Evolutionary conservation across 352 stramenopile species (phyloP), one percentile per base, ranked within the genome.

Genomic region (Phytophthora cryptogea): DNA sequence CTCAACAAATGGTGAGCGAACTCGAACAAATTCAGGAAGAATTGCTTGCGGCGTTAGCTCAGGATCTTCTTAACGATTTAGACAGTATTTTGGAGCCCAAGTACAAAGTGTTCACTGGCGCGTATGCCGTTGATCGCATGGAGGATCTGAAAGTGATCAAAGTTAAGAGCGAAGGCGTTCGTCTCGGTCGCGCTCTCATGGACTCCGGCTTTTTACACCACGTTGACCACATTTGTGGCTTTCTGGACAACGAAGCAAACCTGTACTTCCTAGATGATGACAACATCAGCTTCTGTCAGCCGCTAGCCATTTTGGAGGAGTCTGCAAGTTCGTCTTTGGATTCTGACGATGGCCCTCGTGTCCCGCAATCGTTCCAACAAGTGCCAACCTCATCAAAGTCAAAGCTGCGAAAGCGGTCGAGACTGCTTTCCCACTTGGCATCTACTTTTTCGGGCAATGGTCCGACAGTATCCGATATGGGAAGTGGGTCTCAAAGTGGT

Each of bases 21-120:
- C 69, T 94, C 5, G 80, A 89, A 26, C 30, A 8, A n/a, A 69
- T 88, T 17, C 79, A 91, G 48, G 79, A 86, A 63, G 79, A 85
- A 31, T 13, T 72, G 2, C 45, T 76, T 7, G 65, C 76, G 0
- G 35, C 41, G n/a, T 72, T 88, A 28, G 69, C 78, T 0, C 37
- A 67, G 1, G 60, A 78, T n/a, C 26, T 91, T 10, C 59, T 70
- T 13, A 53, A 67, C 14, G 58, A 76, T 14, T 41, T 80, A 8
- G 54, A 72, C 5, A 28, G 20, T 32, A 47, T 30, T 33, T 11
- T 47, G 0, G 42, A 60, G 20, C 32, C 23, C 42, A 56, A 4
- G 10, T 50, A 36, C 46, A 62, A 76, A n/a, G 58, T 36, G 14
- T 74, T 76, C 35, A 66, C 49, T 4, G 72, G 66, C 1, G 63